Percentiles rank a stretch among this genome's conserved stretches.
Conservation (phyloP, 2,329 filamentous ascomycete species). For the Stylonectria norvegica region DNA sequence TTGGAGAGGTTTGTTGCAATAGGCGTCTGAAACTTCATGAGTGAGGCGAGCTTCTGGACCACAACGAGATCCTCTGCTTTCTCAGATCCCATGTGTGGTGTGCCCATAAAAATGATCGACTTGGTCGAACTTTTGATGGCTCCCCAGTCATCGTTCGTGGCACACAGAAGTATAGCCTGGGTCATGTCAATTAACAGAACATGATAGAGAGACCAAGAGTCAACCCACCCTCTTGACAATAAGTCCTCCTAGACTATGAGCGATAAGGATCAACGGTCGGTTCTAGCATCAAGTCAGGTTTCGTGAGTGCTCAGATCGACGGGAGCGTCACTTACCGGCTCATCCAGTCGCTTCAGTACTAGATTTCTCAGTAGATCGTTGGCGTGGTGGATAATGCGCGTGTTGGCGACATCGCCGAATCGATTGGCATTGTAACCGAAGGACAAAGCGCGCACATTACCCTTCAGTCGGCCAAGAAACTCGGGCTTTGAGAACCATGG, state of each 20-base stretch:
- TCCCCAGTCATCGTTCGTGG: constrained; percentile 18
- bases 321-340: constrained; percentile 7
- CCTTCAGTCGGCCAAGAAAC: constrained; percentile 12
- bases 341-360: constrained; percentile 18
- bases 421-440: constrained; percentile 21
- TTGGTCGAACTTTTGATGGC: constrained; percentile 17
- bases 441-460: constrained; percentile 14
- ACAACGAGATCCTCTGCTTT: constrained; percentile 18
- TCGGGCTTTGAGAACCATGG: constrained; percentile 17
- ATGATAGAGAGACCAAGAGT: too few species aligned
- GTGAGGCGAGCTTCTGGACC: constrained; percentile 17
- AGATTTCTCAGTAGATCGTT: constrained; percentile 18
- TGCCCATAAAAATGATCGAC: constrained; percentile 20
- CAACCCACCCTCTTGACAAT: constrained; percentile 18
- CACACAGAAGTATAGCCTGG: constrained; percentile 17
- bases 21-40: constrained; percentile 14
- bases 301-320: not conserved
- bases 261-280: constrained; percentile 18
- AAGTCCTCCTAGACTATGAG: constrained; percentile 18
- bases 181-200: not conserved
- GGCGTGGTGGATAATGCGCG: constrained; percentile 21
- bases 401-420: constrained; percentile 21
- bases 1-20: constrained; percentile 19
- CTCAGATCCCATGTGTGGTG: constrained; percentile 21
- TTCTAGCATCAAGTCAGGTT: constrained; percentile 3